Evolutionary conservation across 176 grass and related monocot species (phyloP).

Genomic region (Carex parvula): DNA sequence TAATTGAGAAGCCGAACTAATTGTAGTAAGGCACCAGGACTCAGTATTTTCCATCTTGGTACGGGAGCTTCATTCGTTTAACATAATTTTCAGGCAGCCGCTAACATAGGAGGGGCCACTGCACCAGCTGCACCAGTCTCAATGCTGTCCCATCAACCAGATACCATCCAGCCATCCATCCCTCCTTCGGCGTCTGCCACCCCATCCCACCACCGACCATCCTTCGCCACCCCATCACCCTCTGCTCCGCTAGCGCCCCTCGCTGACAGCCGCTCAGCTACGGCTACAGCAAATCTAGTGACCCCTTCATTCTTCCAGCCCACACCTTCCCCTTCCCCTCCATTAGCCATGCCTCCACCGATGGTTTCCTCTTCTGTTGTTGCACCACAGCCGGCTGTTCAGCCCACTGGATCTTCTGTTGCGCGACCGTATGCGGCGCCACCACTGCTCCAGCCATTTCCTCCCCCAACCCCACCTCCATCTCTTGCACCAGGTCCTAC

Average conservation of each 20-base stretch:
- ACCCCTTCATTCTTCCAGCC: slow-evolving; percentile 64
- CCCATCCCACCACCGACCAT: slow-evolving; percentile 35
- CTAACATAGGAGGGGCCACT: slow-evolving; percentile 32
- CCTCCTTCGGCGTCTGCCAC: slow-evolving; percentile 30
- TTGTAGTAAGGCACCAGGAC: slow-evolving; percentile 3
- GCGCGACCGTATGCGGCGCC: slow-evolving; percentile 40
- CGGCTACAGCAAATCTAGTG: slow-evolving; percentile 51
- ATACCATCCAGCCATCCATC: slow-evolving; percentile 33
- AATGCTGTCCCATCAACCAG: slow-evolving; percentile 29
- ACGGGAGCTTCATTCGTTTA: slow-evolving; percentile 19
- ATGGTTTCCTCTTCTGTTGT: slow-evolving; percentile 39
- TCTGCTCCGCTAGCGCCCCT: slow-evolving; percentile 42
- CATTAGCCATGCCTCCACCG: slow-evolving; percentile 31
- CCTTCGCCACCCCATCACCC: slow-evolving; percentile 40
- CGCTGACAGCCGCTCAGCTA: slow-evolving; percentile 29
- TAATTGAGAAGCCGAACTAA: not conserved
- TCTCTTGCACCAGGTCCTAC: slow-evolving; percentile 48
- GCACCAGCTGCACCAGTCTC: slow-evolving; percentile 35
- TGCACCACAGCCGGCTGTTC: slow-evolving; percentile 30
- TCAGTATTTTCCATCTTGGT: not conserved
- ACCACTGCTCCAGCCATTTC: slow-evolving; percentile 66
- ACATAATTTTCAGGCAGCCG: slow-evolving; percentile 37
- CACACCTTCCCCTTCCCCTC: slow-evolving; percentile 37
- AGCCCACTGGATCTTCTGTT: slow-evolving; percentile 22
- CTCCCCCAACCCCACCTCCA: slow-evolving; percentile 54